These are phyloP conservation scores for Jatropha podagrica DNA, from an alignment of 441 rosid genomes.

Conservation along the genomic window DNA sequence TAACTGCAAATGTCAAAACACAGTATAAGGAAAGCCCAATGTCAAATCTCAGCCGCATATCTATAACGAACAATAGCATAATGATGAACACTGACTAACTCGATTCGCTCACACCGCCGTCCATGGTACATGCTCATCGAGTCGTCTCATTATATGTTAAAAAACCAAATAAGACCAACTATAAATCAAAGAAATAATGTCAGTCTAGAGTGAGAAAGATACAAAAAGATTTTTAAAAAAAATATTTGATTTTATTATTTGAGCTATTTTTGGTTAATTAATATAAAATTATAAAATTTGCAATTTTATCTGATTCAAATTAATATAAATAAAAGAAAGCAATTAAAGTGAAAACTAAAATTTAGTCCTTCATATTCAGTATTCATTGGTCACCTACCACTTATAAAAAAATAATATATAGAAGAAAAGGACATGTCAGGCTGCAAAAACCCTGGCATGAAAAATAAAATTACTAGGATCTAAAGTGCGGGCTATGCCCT, in stretches of 20 bases:
- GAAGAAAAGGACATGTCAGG: constrained; percentile 29
- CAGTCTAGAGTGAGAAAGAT: not conserved
- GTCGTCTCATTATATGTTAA: not conserved
- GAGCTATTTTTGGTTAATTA: too few species aligned
- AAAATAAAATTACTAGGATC: not conserved
- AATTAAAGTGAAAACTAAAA: too few species aligned
- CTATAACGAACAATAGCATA: not conserved
- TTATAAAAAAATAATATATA: not conserved
- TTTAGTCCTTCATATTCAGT: too few species aligned
- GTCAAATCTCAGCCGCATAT: not conserved
- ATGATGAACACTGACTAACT: not conserved
- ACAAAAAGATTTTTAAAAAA: too few species aligned
- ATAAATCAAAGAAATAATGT: not conserved
- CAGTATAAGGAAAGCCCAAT: not conserved
- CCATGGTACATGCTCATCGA: not conserved
- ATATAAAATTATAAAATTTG: too few species aligned
- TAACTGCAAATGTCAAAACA: not conserved
- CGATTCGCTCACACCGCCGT: not conserved
- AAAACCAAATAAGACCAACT: not conserved
- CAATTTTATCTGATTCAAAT: too few species aligned
- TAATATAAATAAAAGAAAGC: too few species aligned
- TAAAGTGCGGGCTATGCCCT: constrained; percentile 11
- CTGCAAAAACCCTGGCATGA: constrained; percentile 9
- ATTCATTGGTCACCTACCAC: too few species aligned
- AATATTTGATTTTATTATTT: too few species aligned